phyloP scores from a whole-genome alignment of 257 asterid species.

The Agastache rugosa region DNA sequence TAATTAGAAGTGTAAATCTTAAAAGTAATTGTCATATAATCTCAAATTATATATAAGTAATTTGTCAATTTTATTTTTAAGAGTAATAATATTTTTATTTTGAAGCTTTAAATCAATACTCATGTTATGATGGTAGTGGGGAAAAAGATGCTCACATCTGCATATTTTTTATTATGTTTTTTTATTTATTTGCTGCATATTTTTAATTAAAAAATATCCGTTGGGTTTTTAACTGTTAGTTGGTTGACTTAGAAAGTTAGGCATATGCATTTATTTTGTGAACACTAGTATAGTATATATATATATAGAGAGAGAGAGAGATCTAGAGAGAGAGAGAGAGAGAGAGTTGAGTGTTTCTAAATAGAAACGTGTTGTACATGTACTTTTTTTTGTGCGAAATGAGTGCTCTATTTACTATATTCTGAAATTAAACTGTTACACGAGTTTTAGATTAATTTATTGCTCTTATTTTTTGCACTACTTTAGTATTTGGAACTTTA shows the following conservation, averaged over 20 bases:
- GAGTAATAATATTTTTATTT: too few species aligned
- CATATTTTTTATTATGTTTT: conserved; percentile 7
- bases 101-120: too few species aligned
- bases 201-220: background rate
- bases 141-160: background rate
- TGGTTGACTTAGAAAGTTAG: conserved; percentile 31
- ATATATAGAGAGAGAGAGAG: too few species aligned
- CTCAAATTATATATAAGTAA: too few species aligned
- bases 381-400: background rate
- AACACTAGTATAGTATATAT: too few species aligned
- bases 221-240: background rate
- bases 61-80: too few species aligned
- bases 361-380: conserved; percentile 18
- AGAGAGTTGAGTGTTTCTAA: background rate
- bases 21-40: too few species aligned
- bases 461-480: background rate
- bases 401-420: background rate
- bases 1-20: too few species aligned
- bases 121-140: conserved; percentile 9
- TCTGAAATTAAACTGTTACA: background rate
- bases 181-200: too few species aligned
- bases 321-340: too few species aligned
- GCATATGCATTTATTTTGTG: background rate
- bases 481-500: background rate
- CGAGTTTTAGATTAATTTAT: background rate